Conservation (phyloP, 495 filamentous ascomycete genomes). For the Massariosphaeria phaeospora region DNA sequence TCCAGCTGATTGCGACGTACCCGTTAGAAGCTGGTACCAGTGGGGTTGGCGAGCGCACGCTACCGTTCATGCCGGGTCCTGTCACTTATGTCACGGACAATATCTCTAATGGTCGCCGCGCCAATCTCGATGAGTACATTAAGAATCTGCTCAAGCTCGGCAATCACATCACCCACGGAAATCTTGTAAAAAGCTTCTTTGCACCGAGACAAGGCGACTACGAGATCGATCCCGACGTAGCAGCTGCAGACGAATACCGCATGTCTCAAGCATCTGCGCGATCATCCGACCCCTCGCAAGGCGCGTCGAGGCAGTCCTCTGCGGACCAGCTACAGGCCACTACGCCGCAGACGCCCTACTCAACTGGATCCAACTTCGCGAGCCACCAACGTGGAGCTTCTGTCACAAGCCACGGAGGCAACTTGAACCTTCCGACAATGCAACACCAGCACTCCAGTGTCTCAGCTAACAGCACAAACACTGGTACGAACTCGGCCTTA, state of each 20-base stretch:
- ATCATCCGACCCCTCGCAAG: slow-evolving; percentile 33
- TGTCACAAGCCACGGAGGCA: slow-evolving; percentile 38
- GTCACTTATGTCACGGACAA: slow-evolving; percentile 97
- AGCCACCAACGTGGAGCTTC: slow-evolving; percentile 57
- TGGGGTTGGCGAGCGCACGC: slow-evolving; percentile 64
- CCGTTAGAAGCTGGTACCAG: slow-evolving; percentile 87
- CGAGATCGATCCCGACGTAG: slow-evolving; percentile 62
- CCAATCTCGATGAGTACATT: slow-evolving; percentile 90
- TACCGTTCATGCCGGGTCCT: slow-evolving; percentile 98
- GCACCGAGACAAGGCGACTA: slow-evolving; percentile 85
- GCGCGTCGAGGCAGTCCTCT: slow-evolving; percentile 68
- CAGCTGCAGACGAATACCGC: slow-evolving; percentile 34
- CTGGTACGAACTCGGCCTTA: slow-evolving; percentile 47
- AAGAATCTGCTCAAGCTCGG: slow-evolving; percentile 82
- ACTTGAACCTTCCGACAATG: slow-evolving; percentile 21
- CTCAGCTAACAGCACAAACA: slow-evolving; percentile 43
- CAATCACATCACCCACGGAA: slow-evolving; percentile 73
- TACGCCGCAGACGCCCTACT: slow-evolving; percentile 25
- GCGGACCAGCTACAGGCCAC: slow-evolving; percentile 35
- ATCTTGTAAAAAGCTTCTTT: slow-evolving; percentile 83
- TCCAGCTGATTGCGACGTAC: slow-evolving; percentile 87
- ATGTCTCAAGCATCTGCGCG: slow-evolving; percentile 25
- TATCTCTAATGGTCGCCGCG: slow-evolving; percentile 86
- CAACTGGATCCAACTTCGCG: slow-evolving; percentile 18
- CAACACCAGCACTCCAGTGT: slow-evolving; percentile 42